Conservation (phyloP, 805 yeast genomes). For the Kluyveromyces starmeri region DNA sequence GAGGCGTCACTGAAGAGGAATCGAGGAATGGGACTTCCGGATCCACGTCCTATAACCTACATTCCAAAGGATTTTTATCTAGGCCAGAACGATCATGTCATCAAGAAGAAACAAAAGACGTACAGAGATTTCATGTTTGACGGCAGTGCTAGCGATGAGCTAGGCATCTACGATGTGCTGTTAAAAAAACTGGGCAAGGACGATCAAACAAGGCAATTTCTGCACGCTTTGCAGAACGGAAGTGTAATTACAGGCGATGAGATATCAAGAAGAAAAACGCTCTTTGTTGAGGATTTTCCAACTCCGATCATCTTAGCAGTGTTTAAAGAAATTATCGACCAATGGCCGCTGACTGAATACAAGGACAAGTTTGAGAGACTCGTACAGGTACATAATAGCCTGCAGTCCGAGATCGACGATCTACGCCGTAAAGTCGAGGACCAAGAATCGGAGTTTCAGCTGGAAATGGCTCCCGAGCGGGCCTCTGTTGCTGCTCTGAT, state of each 20-base stretch:
- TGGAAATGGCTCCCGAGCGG: slow-evolving; percentile 24
- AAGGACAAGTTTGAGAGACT: slow-evolving; percentile 35
- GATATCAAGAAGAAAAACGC: slow-evolving; percentile 23
- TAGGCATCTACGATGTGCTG: slow-evolving; percentile 28
- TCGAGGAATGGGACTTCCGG: slow-evolving; percentile 27
- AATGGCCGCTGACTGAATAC: slow-evolving; percentile 33
- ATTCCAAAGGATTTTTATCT: slow-evolving; percentile 22
- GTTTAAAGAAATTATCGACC: slow-evolving; percentile 25
- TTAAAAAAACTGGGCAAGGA: slow-evolving; percentile 27
- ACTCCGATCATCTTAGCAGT: slow-evolving; percentile 22
- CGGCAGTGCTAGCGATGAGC: slow-evolving; percentile 8
- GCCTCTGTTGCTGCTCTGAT: slow-evolving; percentile 33
- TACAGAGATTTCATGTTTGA: slow-evolving; percentile 19
- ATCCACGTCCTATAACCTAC: slow-evolving; percentile 21
- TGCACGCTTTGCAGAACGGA: slow-evolving; percentile 35
- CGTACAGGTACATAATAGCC: slow-evolving; percentile 36
- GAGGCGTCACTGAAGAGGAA: slow-evolving; percentile 26
- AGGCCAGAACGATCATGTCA: slow-evolving; percentile 20
- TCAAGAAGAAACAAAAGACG: slow-evolving; percentile 13
- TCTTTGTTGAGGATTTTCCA: slow-evolving; percentile 32
- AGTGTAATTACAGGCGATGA: slow-evolving; percentile 31
- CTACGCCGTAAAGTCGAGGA: slow-evolving; percentile 11
- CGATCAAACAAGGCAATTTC: slow-evolving; percentile 28
- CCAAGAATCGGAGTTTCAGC: slow-evolving; percentile 12
- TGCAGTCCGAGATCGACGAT: slow-evolving; percentile 31